These are phyloP conservation scores for Aspergillus mulundensis DNA, from an alignment of 495 filamentous ascomycete species.

Conservation along the genomic window DNA sequence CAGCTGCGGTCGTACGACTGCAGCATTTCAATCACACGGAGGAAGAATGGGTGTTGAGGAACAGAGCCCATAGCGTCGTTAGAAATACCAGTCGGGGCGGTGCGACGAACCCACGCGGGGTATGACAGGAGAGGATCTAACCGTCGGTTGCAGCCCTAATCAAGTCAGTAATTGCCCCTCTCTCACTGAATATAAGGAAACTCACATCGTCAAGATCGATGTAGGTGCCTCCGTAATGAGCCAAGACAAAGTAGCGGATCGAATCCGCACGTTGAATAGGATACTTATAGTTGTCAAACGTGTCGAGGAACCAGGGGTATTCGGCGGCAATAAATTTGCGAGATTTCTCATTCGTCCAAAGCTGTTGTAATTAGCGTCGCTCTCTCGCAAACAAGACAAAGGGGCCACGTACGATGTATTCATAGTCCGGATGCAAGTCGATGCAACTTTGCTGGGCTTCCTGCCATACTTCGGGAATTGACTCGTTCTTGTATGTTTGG, in stretches of 20 bases:
- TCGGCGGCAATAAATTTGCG: conserved; percentile 71
- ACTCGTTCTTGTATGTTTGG: conserved; percentile 78
- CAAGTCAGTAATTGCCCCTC: neutral
- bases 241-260: conserved; percentile 83
- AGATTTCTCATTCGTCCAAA: conserved; percentile 81
- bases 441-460: conserved; percentile 71
- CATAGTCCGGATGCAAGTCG: conserved; percentile 71
- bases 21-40: conserved; percentile 64
- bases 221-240: conserved; percentile 81
- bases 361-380: conserved; percentile 36
- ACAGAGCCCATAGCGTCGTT: conserved; percentile 85
- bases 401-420: conserved; percentile 64
- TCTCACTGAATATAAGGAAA: conserved; percentile 10
- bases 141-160: conserved; percentile 75
- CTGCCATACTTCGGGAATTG: conserved; percentile 70
- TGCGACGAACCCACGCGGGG: conserved; percentile 76
- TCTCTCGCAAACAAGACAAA: neutral
- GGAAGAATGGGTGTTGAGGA: conserved; percentile 81
- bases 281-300: conserved; percentile 75
- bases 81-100: conserved; percentile 76
- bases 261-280: conserved; percentile 84
- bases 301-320: conserved; percentile 84
- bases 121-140: conserved; percentile 79
- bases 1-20: conserved; percentile 70
- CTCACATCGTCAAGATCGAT: conserved; percentile 84